Evolutionary conservation across 441 rosid species (phyloP).

Genomic region (Brassica balearica): DNA sequence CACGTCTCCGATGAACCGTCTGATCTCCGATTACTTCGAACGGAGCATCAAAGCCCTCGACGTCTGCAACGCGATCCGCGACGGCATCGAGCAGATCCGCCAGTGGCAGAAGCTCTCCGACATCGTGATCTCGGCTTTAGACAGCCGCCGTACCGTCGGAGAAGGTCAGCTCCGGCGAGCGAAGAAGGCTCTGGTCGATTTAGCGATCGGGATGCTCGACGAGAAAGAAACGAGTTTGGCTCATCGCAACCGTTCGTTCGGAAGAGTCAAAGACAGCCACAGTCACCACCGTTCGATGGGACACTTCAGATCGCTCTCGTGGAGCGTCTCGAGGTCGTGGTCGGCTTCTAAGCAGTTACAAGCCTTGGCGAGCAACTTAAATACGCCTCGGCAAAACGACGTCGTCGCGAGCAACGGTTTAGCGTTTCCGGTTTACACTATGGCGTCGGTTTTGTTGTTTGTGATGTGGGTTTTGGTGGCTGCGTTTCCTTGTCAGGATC

Average conservation of each 20-base stretch:
- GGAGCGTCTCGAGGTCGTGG: conserved; percentile 98
- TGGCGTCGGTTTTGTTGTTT: conserved; percentile 71
- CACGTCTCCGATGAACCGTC: conserved; percentile 71
- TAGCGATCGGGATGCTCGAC: conserved; percentile 88
- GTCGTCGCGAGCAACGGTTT: conserved; percentile 62
- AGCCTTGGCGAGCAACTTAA: conserved; percentile 74
- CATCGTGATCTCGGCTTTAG: conserved; percentile 75
- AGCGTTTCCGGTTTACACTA: conserved; percentile 67
- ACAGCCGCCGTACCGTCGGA: conserved; percentile 55
- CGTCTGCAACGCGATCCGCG: conserved; percentile 93
- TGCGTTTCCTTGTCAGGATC: conserved; percentile 94
- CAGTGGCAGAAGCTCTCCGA: conserved; percentile 90
- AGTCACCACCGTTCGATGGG: conserved; percentile 51
- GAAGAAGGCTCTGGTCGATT: conserved; percentile 78
- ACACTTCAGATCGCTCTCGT: conserved; percentile 84
- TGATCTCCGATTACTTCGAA: conserved; percentile 73
- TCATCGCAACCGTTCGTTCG: conserved; percentile 86
- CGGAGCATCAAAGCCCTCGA: conserved; percentile 90
- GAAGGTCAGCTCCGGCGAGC: conserved; percentile 95
- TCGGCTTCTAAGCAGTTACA: conserved; percentile 90
- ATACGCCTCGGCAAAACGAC: conserved; percentile 64
- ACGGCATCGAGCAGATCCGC: conserved; percentile 89
- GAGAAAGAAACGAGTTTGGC: conserved; percentile 64
- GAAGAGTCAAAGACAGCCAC: conserved; percentile 56
- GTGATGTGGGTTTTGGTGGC: conserved; percentile 95